Base-by-base conservation (phyloP, 2,329 filamentous ascomycete genomes). In the Pseudogymnoascus sp. region DNA sequence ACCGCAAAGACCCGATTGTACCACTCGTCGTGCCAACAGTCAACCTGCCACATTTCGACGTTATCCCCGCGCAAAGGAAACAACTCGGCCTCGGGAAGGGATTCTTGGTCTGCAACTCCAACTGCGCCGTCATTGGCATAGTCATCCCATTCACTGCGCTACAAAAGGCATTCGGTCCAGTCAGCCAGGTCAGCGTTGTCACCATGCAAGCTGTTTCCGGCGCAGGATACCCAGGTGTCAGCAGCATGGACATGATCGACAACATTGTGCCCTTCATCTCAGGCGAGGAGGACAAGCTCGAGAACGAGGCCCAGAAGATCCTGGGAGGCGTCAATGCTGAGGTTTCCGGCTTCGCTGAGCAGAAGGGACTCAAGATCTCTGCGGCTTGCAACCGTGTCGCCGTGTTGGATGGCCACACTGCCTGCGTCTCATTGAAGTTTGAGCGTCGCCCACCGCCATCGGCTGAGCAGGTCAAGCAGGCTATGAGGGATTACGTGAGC, bases 61-160 rank as follows among this genome's bases (percentile, higher is more conserved):
- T 97, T 66, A 93, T 97, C 73, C 88, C 89, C n/a, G 87, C 95
- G 76, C 93, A 97, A 79, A 84, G 90, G 66, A 81, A 85, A 72
- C 82, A 89, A 47, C 84, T 89, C 75, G 79, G 80, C 28, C 81
- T 96, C 50, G 80, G 88, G 66, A 92, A 90, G 77, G 94, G 94
- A 23, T 96, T 97, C 79, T 79, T 97, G 38, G 91, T 97, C 65
- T 97, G 93, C 83, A 97, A 97, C 80, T 96, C 91, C 68, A 97
- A 97, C 79, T 99, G 94, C 78, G 93, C 93, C 63, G 93, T 97
- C 72, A 96, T 97, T 71, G 93, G 93, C 59, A 85, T 97, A 64
- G 93, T 97, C 65, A 95, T 96, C 67, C 94, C 94, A 23, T 93
- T 97, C 73, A 92, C 92, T 10, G 93, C 93, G 14, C 84, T 97